Base-by-base conservation (phyloP, 2,329 filamentous ascomycete species). In the Epichloe sibirici region DNA sequence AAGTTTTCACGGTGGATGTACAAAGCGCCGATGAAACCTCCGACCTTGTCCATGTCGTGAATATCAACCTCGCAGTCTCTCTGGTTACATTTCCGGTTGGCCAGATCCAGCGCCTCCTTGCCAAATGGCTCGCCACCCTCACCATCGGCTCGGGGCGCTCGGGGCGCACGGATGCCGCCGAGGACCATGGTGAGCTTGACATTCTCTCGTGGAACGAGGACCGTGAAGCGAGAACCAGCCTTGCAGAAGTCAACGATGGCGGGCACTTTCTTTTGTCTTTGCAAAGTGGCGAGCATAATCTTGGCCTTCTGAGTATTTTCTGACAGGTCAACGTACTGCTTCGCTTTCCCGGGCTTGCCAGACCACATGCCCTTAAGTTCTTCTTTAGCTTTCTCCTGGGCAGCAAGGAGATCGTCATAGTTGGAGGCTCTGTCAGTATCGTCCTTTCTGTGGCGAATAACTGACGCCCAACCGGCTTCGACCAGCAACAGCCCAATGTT, bases 241-340 rank as follows among this genome's bases (percentile, higher is more conserved):
- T 97, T 96, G 74, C 95, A 93, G 68, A 94, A 98, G 69, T 98
- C 93, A 43, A 98, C 90, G 60, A 98, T 78, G 11, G 87, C 93
- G 7, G 93, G 90, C 3, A 97, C 85, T 69, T 88, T 91, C 76
- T 89, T 91, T 68, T 96, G 90, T 51, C 91, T 82, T 56, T 93
- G 88, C 35, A 98, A 78, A 23, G 89, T 84, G 11, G 88, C 86
- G 39, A 95, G 78, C 68, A 95, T 90, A 51, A 95, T 85, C 78
- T 96, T 97, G 57, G 93, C 93, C 71, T 96, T 95, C 67, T 97
- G 91, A 6, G 91, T 72, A 55, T 79, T 90, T 69, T 97, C 93
- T 5, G 90, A 96, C 64, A 91, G 90, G 67, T 98, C 93, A 45
- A 86, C 79, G 65, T 88, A 93, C 65, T 86, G 81, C 73, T 86